Percentiles rank a stretch among this genome's conserved stretches.
Evolutionary conservation across 805 yeast genomes (phyloP).

Genomic region (Candida insectorum): DNA sequence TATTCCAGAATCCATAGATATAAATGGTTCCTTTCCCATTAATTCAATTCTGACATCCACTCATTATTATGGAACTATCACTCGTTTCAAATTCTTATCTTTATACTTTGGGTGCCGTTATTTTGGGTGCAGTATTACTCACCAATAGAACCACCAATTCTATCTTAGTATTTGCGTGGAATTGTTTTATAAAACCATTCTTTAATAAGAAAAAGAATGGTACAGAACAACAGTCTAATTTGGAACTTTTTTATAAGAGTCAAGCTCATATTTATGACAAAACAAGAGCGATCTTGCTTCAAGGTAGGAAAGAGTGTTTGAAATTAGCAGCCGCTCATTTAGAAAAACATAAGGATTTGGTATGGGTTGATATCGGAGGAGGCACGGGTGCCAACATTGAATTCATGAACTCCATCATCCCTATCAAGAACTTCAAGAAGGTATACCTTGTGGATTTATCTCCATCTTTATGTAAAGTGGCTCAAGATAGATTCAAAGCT

Average conservation of each 20-base stretch:
- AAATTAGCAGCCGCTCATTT: constrained; percentile 59
- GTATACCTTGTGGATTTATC: constrained; percentile 74
- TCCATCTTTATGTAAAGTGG: constrained; percentile 73
- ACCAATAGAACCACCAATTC: constrained; percentile 12
- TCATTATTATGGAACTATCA: no score
- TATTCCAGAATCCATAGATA: no score
- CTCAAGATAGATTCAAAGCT: constrained; percentile 51
- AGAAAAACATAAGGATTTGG: constrained; percentile 39
- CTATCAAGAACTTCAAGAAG: constrained; percentile 54
- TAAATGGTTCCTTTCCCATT: no score
- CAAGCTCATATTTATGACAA: constrained; percentile 78
- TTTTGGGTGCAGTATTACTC: neutral
- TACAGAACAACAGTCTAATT: constrained; percentile 49
- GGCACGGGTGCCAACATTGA: constrained; percentile 86
- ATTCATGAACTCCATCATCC: constrained; percentile 57
- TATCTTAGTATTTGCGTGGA: constrained; percentile 34
- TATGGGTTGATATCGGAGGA: constrained; percentile 83
- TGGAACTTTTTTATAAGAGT: constrained; percentile 68
- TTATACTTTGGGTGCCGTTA: constrained; percentile 1
- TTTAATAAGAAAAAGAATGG: constrained; percentile 23
- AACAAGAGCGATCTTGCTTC: constrained; percentile 61
- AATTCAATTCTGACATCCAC: no score
- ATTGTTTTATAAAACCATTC: constrained; percentile 62
- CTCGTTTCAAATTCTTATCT: no score
- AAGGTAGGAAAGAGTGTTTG: constrained; percentile 69